Conservation (phyloP, 2,329 filamentous ascomycete genomes). For the Falciphora oryzae region DNA sequence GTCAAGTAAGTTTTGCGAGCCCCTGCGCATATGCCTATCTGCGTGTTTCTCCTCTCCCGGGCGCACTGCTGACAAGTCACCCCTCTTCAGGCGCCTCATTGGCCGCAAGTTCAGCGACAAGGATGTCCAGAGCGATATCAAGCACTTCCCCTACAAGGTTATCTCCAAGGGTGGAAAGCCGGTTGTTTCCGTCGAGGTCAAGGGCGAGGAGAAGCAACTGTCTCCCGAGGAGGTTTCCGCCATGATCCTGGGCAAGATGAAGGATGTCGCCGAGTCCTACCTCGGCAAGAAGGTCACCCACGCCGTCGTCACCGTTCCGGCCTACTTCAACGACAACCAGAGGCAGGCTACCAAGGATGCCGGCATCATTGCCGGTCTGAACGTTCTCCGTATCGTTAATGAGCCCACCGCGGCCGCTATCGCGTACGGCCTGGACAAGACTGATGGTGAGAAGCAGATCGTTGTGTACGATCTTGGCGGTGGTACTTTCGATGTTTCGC, state of each 20-base stretch:
- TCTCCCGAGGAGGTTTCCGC: slow-evolving; percentile 57
- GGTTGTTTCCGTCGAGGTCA: slow-evolving; percentile 65
- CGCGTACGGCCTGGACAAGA: slow-evolving; percentile 90
- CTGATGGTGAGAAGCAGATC: slow-evolving; percentile 75
- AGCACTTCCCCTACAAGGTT: slow-evolving; percentile 98
- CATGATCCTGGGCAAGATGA: slow-evolving; percentile 59
- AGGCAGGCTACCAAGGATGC: slow-evolving; percentile 96
- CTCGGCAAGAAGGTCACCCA: slow-evolving; percentile 78
- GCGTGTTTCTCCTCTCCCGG: background rate
- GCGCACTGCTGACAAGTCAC: slow-evolving; percentile 24
- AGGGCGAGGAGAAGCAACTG: slow-evolving; percentile 49
- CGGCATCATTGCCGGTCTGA: slow-evolving; percentile 84
- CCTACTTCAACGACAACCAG: slow-evolving; percentile 99
- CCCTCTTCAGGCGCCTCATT: slow-evolving; percentile 62
- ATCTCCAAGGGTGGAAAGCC: slow-evolving; percentile 87
- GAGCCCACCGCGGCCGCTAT: slow-evolving; percentile 94
- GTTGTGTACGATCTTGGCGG: slow-evolving; percentile 92
- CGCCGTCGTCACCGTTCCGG: slow-evolving; percentile 88
- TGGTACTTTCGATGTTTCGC: slow-evolving; percentile 92
- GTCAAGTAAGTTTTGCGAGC: slow-evolving; percentile 61
- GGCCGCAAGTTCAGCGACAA: slow-evolving; percentile 78
- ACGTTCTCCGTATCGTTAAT: slow-evolving; percentile 94
- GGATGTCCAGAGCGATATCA: slow-evolving; percentile 87
- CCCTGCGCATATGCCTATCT: background rate
- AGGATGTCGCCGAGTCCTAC: slow-evolving; percentile 64